These are phyloP conservation scores for Pyricularia sp. DNA, from an alignment of 2,329 filamentous ascomycete genomes.

Conservation along the genomic window DNA sequence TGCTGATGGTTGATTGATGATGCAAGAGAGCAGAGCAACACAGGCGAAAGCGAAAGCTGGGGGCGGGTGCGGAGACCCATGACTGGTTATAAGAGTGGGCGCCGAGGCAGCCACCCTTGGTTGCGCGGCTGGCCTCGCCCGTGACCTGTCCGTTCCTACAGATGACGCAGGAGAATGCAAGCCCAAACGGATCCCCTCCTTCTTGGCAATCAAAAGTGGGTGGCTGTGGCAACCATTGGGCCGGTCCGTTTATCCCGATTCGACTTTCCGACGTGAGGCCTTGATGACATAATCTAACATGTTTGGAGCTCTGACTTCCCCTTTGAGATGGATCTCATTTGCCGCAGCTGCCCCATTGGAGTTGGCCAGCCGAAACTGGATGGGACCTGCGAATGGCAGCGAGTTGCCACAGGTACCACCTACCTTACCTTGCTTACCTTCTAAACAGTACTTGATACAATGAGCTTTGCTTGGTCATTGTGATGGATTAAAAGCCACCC, in stretches of 20 bases:
- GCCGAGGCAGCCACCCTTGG: conserved; percentile 2
- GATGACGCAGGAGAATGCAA: neutral
- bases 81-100: neutral
- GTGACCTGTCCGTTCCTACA: neutral
- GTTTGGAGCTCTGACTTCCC: neutral
- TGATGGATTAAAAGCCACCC: no score
- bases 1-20: neutral
- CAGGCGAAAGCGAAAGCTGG: neutral
- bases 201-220: neutral
- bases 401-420: neutral
- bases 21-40: neutral
- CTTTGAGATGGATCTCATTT: neutral
- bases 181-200: neutral
- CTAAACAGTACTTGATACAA: neutral
- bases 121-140: conserved; percentile 2
- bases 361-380: neutral
- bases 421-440: neutral
- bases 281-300: neutral
- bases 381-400: neutral
- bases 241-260: neutral
- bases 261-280: neutral
- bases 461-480: neutral
- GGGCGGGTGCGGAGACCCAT: neutral
- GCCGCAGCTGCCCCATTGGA: neutral
- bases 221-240: neutral